A percentile compares a stretch with the other conserved stretches of the same genome.
phyloP scores from a whole-genome alignment of 805 yeast species.

The Wilhelminamyces savonicus region DNA sequence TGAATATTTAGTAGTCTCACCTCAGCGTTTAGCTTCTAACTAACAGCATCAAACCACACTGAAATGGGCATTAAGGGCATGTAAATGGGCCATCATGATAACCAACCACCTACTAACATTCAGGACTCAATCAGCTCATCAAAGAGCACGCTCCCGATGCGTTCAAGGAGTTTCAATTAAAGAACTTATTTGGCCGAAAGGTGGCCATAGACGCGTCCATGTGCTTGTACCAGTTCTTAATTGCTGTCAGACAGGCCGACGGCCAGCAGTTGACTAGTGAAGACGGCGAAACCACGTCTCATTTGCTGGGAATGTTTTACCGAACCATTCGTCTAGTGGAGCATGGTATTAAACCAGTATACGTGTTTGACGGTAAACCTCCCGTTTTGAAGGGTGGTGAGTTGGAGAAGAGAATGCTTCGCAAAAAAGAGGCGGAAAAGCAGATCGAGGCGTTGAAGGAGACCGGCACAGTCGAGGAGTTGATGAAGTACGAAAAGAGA shows the following conservation, averaged over 20 bases:
- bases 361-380: conserved; percentile 97
- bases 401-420: conserved; percentile 73
- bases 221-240: conserved; percentile 92
- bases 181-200: conserved; percentile 83
- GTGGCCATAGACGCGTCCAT: conserved; percentile 98
- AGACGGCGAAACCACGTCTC: conserved; percentile 87
- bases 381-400: conserved; percentile 93
- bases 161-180: conserved; percentile 70
- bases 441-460: conserved; percentile 72
- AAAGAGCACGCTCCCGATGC: conserved; percentile 88
- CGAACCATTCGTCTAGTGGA: conserved; percentile 86
- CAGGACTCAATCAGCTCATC: conserved; percentile 82
- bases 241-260: conserved; percentile 94
- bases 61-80: too few relatives aligned
- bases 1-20: too few relatives aligned
- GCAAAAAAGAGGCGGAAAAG: conserved; percentile 78
- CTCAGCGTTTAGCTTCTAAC: too few relatives aligned
- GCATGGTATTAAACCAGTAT: conserved; percentile 92
- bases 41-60: too few relatives aligned
- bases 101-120: too few relatives aligned
- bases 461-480: conserved; percentile 71
- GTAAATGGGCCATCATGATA: too few relatives aligned
- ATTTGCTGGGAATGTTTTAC: conserved; percentile 93
- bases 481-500: conserved; percentile 73
- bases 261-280: conserved; percentile 90